Conservation (phyloP, 2,329 filamentous ascomycete species). For the Trichophyton schoenleinii region DNA sequence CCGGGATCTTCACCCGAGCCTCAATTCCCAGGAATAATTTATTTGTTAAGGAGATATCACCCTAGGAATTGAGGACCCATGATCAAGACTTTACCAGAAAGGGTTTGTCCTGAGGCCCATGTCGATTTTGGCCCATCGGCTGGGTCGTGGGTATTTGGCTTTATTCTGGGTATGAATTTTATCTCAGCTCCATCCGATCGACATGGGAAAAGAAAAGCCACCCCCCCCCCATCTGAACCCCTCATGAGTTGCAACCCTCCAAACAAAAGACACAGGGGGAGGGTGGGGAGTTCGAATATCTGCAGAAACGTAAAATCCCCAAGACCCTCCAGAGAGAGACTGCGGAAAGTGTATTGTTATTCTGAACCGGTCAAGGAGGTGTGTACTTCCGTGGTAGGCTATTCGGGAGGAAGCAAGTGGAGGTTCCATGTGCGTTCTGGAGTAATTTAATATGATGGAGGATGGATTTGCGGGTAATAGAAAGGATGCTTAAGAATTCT, state of each 20-base stretch:
- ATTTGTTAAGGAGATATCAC: neutral
- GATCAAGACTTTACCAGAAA: neutral
- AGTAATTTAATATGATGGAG: neutral
- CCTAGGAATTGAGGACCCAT: neutral
- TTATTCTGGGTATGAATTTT: neutral
- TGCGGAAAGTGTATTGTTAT: too few relatives aligned
- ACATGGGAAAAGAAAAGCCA: neutral
- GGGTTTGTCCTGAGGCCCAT: neutral
- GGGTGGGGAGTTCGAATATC: neutral
- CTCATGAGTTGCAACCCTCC: neutral
- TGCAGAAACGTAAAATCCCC: neutral
- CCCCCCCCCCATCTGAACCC: neutral
- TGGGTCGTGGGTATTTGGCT: neutral
- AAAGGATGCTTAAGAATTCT: neutral
- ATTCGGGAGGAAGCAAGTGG: neutral
- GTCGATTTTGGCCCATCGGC: neutral
- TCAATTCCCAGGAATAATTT: neutral
- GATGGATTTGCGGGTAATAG: neutral
- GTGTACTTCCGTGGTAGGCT: neutral
- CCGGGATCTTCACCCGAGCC: neutral
- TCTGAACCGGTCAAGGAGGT: neutral
- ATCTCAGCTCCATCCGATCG: neutral
- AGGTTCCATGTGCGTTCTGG: neutral
- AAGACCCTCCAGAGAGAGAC: too few relatives aligned
- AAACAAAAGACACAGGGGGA: neutral